Evolutionary conservation across 768 basidiomycete genomes (phyloP), one percentile per base, ranked within the genome.

Genomic region (Auricularia auricula-judae): DNA sequence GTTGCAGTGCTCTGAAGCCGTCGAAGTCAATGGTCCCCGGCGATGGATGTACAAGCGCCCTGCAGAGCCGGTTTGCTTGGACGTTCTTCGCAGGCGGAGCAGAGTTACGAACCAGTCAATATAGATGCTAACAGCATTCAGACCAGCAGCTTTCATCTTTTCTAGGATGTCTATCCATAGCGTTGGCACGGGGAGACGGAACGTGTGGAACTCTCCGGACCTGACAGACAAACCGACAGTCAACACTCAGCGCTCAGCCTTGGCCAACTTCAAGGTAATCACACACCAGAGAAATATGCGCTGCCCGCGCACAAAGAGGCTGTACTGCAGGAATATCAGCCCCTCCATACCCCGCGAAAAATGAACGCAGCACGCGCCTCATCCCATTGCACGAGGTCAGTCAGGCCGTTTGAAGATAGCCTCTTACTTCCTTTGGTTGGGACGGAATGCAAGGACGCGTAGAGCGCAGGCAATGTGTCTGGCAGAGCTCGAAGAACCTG

Each of bases 191-290:
- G 89, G 91, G 7, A 93, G 75, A 29, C 89, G 83, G 76, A 89
- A 93, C 0, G 89, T 84, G 69, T 92, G 91, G 72, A 91, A 90
- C 72, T 92, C 91, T 65, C 91, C 91, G 0, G 88, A 89, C 69
- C 90, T 91, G 65, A 7, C 29, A 47, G 11, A 29, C 29, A 29
- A 29, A 29, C 29, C 12, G 39, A 42, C 12, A 14, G 36, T 42
- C 36, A 59, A 33, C 62, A 29, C 4, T 23, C 61, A 18, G 34
- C 4, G 47, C 3, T 34, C 51, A 34, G 14, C 3, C 12, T 47
- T 36, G 62, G 33, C 36, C 33, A 16, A 61, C 12, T 29, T 29
- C 29, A 29, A 29, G 29, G 29, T 29, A 29, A 29, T 29, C 44
- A 34, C 85, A 63, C 74, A 88, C 88, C 89, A 81, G 3, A 91